Conservation (phyloP, 23 red algal species). For the Cyanidium caldarium region DNA sequence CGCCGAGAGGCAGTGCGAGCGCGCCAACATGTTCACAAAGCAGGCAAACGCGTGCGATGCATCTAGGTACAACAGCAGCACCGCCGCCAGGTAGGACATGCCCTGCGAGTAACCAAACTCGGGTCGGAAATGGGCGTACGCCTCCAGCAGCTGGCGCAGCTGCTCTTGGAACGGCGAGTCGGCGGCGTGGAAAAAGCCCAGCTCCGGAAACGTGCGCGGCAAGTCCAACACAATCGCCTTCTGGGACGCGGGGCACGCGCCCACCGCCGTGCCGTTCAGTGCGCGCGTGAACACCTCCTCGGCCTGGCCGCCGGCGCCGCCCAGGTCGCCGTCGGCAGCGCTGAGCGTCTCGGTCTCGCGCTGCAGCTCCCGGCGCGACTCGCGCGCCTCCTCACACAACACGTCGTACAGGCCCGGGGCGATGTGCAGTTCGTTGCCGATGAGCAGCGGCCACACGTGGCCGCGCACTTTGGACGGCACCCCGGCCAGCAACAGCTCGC, state of each 20-base stretch:
- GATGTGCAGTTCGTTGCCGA: conserved; percentile 76
- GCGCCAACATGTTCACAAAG: conserved; percentile 78
- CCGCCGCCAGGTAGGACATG: conserved; percentile 88
- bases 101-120: conserved; percentile 95
- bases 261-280: not conserved
- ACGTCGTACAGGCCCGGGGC: conserved; percentile 65
- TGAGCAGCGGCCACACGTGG: conserved; percentile 52
- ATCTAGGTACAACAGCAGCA: conserved; percentile 87
- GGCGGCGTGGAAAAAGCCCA: conserved; percentile 73
- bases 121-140: conserved; percentile 77
- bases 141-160: conserved; percentile 70
- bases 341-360: conserved; percentile 24
- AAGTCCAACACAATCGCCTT: conserved; percentile 93
- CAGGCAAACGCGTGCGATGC: conserved; percentile 54
- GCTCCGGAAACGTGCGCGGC: conserved; percentile 83
- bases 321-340: conserved; percentile 68
- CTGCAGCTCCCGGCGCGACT: conserved; percentile 37
- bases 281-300: conserved; percentile 53
- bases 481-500: conserved; percentile 52
- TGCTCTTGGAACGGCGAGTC: conserved; percentile 53
- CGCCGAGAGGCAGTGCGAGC: conserved; percentile 61
- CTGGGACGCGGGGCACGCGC: conserved; percentile 26
- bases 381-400: conserved; percentile 59
- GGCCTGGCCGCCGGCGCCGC: conserved; percentile 39
- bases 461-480: conserved; percentile 66